Evolutionary conservation across 352 stramenopile species (phyloP).

Genomic region (Pythium plurisporium): DNA sequence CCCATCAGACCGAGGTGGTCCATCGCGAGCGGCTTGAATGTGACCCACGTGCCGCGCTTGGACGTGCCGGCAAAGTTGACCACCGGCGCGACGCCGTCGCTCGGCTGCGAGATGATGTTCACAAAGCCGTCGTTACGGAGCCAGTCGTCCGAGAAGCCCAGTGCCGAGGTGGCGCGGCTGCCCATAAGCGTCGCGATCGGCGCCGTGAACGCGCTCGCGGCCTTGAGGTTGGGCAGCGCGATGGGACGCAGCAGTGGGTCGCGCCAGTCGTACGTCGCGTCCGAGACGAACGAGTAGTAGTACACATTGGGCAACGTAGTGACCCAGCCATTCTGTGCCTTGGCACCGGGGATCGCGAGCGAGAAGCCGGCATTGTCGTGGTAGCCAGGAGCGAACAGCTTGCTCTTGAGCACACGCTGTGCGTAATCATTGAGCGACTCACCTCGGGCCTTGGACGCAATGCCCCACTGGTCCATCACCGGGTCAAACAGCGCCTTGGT

Average conservation of each 20-base stretch:
- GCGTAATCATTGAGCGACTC: constrained; percentile 33
- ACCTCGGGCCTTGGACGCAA: constrained; percentile 20
- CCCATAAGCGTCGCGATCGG: constrained; percentile 36
- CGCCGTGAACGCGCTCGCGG: too few relatives aligned
- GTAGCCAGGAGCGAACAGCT: constrained; percentile 32
- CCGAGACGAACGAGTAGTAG: constrained; percentile 51
- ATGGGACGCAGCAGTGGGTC: constrained; percentile 39
- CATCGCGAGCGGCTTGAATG: constrained; percentile 6
- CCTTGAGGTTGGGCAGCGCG: constrained; percentile 43
- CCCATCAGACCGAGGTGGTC: constrained; percentile 46
- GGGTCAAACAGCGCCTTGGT: constrained; percentile 37
- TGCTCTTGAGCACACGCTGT: constrained; percentile 31
- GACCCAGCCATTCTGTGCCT: constrained; percentile 43
- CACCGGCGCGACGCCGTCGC: constrained; percentile 22
- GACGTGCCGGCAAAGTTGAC: constrained; percentile 21
- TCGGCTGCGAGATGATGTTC: constrained; percentile 43
- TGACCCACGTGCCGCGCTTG: constrained; percentile 31
- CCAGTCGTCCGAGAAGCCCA: constrained; percentile 35
- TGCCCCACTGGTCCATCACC: constrained; percentile 54
- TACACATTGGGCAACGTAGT: constrained; percentile 44
- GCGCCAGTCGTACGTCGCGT: constrained; percentile 34
- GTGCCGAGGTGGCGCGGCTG: constrained; percentile 31
- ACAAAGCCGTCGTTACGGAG: constrained; percentile 48
- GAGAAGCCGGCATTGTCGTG: constrained; percentile 40
- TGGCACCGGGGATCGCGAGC: constrained; percentile 31